phyloP scores from a whole-genome alignment of 345 rosid species.

The Syzygium aqueum region DNA sequence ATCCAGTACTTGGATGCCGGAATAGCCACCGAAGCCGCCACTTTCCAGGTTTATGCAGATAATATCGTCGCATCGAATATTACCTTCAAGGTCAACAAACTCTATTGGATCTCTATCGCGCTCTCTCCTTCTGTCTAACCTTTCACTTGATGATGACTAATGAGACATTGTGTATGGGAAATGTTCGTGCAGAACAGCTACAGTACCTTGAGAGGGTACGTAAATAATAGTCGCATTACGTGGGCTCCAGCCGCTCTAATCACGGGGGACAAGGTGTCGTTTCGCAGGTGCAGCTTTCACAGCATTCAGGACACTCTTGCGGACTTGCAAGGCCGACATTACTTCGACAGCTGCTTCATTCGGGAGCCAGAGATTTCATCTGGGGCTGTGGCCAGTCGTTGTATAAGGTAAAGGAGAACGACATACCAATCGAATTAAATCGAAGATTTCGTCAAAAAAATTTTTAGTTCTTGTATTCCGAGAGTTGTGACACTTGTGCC shows the following conservation, averaged over 20 bases:
- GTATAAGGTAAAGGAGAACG: not conserved
- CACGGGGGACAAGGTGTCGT: not conserved
- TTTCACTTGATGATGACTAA: not conserved
- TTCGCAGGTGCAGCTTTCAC: not conserved
- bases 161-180: not conserved
- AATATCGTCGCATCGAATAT: not conserved
- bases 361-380: slow-evolving; percentile 6
- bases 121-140: not conserved
- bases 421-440: not conserved
- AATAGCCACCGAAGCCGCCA: not conserved
- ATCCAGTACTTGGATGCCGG: not conserved
- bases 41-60: not conserved
- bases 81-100: not conserved
- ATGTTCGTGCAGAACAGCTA: not conserved
- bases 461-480: not conserved
- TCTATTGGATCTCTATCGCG: not conserved
- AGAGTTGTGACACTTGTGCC: not conserved
- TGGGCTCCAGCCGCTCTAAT: not conserved
- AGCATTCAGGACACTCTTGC: slow-evolving; percentile 2
- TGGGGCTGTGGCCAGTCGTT: slow-evolving; percentile 1
- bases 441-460: not conserved
- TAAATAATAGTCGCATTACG: not conserved
- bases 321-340: not conserved
- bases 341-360: not conserved
- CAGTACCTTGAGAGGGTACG: no score